phyloP scores from a whole-genome alignment of 768 basidiomycete genomes.

The Jaapia argillacea region DNA sequence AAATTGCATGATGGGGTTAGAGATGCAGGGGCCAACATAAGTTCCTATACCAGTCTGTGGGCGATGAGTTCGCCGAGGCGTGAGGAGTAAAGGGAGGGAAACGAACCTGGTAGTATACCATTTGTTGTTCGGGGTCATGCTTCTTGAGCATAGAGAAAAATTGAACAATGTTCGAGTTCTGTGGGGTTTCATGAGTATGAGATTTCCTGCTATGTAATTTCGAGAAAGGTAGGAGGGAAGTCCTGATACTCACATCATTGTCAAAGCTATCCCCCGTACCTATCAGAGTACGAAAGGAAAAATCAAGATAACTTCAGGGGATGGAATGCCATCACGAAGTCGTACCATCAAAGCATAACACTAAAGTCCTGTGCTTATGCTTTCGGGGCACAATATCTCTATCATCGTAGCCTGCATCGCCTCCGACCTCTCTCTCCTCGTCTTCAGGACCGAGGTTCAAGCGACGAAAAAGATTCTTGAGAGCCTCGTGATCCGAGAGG shows the following conservation, averaged over 20 bases:
- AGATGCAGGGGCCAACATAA: constrained; percentile 31
- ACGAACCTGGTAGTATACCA: constrained; percentile 45
- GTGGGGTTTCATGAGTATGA: too few species aligned
- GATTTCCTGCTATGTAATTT: too few species aligned
- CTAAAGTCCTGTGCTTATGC: constrained; percentile 25
- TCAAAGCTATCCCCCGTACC: constrained; percentile 6
- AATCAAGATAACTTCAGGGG: constrained; percentile 40
- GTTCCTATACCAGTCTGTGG: constrained; percentile 42
- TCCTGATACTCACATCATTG: constrained; percentile 1
- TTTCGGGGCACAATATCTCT: neutral
- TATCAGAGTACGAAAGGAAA: constrained; percentile 20
- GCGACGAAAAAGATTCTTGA: too few species aligned
- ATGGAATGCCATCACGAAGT: too few species aligned
- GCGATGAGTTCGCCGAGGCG: neutral
- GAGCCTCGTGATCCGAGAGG: too few species aligned
- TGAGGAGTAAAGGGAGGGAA: constrained; percentile 1
- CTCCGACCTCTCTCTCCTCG: too few species aligned
- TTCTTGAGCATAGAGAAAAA: constrained; percentile 42
- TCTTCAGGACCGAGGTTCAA: too few species aligned
- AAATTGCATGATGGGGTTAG: constrained; percentile 23
- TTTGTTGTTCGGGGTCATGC: constrained; percentile 36
- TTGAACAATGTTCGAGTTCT: constrained; percentile 45
- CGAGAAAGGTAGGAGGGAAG: neutral
- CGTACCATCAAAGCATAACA: constrained; percentile 53
- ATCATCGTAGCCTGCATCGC: too few species aligned